Evolutionary conservation across 164 flowering plant genomes (phyloP), one percentile per base, ranked within the genome.

Genomic region (Amborella trichopoda): DNA sequence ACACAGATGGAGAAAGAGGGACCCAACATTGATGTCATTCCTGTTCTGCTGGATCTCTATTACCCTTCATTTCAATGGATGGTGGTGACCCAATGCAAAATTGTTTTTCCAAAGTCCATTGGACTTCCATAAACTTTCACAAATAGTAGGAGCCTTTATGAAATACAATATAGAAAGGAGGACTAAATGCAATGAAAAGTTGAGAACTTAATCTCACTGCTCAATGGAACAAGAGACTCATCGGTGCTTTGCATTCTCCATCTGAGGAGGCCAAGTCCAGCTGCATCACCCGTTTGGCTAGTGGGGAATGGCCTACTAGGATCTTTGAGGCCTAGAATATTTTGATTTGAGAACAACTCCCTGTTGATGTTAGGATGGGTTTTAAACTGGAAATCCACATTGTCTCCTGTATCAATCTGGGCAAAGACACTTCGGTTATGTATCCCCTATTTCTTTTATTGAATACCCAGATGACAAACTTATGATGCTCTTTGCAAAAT

Each of bases 311-410:
- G 91, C 64, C 94, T 71, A 42, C 70, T 79, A 25, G 95, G 88
- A 51, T 93, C 95, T 76, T 77, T 88, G 53, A 78, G 67, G 40
- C 99, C 94, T 43, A 93, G 69, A 63, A 88, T 77, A 62, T 77
- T 85, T 60, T 83, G 91, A 68, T 62, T 76, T 30, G 82, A 61
- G 62, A 78, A 93, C 39, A 93, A 63, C 54, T 93, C 99, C 50
- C 73, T 93, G 79, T 88, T 93, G 65, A 93, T 87, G 65, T 93
- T 88, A 41, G 97, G 99, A 34, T 93, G 99, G 6, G 97, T 83
- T 65, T 88, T 93, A 72, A 81, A 93, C 44, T 76, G 59, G 48
- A 93, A 62, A 53, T 72, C 74, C 5, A 80, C 73, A 74, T 81
- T 79, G 3, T 65, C 81, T 23, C 81, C 76, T 52, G 76, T 67